phyloP scores from a whole-genome alignment of 148 eudicot species.

The Camellia japonica region DNA sequence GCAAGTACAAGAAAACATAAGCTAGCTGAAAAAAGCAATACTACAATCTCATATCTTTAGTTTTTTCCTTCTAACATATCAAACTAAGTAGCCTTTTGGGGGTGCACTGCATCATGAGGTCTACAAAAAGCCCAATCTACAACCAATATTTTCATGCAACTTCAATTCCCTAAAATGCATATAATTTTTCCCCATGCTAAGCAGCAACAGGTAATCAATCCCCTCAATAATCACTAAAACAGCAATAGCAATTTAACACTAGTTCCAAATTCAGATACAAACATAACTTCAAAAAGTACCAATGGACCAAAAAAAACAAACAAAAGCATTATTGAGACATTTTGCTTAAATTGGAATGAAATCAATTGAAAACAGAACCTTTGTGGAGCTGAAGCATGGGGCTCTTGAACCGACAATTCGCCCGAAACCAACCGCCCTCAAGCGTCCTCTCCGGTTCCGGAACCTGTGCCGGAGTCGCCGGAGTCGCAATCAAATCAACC shows the following conservation, averaged over 20 bases:
- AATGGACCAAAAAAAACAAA: background rate
- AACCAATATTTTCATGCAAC: background rate
- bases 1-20: too few relatives aligned
- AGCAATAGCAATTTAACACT: background rate
- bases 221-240: background rate
- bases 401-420: conserved; percentile 68
- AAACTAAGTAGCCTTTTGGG: too few relatives aligned
- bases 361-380: conserved; percentile 38
- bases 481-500: conserved; percentile 8
- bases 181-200: background rate
- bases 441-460: conserved; percentile 41
- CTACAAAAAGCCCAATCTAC: background rate
- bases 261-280: too few relatives aligned
- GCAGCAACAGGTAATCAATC: background rate
- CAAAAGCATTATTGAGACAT: background rate
- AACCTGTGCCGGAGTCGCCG: conserved; percentile 19
- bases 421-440: conserved; percentile 85
- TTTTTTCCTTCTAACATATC: too few relatives aligned
- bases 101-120: background rate
- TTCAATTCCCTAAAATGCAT: background rate
- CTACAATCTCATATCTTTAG: too few relatives aligned
- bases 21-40: too few relatives aligned
- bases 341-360: background rate
- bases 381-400: conserved; percentile 96
- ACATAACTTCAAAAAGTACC: background rate